These are phyloP conservation scores for Cutaneotrichosporon mucoides DNA, from an alignment of 1,284 basidiomycete species.

Conservation along the genomic window DNA sequence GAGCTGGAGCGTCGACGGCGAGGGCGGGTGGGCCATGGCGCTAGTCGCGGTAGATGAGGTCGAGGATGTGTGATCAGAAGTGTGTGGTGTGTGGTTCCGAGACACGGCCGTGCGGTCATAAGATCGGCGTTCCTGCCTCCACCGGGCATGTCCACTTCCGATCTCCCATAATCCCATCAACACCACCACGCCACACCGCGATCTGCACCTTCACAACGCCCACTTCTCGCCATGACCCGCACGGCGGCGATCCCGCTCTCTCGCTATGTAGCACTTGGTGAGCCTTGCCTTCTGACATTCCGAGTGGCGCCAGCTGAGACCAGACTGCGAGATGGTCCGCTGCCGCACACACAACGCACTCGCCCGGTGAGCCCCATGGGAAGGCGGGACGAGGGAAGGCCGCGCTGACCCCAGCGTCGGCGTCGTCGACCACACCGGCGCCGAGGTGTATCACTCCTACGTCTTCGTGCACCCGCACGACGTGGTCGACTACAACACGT, in stretches of 20 bases:
- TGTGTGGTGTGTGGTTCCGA: neutral
- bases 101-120: too few species aligned
- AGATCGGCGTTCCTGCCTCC: neutral
- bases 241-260: constrained; percentile 13
- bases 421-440: constrained; percentile 53
- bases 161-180: neutral
- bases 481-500: constrained; percentile 54
- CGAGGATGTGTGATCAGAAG: neutral
- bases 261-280: constrained; percentile 35
- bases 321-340: constrained; percentile 45
- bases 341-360: constrained; percentile 19
- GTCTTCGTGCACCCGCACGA: constrained; percentile 51
- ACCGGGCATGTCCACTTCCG: neutral
- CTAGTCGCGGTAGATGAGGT: neutral
- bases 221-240: too few species aligned
- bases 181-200: too few species aligned
- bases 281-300: neutral
- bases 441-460: constrained; percentile 50
- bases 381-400: neutral
- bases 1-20: neutral
- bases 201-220: too few species aligned
- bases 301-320: neutral
- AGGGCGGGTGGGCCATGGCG: neutral
- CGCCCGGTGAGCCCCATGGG: constrained; percentile 21
- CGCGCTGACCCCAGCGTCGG: constrained; percentile 32